Base-by-base conservation (phyloP, 129 eudicot species). In the sunflower (Helianthus annuus) region DNA sequence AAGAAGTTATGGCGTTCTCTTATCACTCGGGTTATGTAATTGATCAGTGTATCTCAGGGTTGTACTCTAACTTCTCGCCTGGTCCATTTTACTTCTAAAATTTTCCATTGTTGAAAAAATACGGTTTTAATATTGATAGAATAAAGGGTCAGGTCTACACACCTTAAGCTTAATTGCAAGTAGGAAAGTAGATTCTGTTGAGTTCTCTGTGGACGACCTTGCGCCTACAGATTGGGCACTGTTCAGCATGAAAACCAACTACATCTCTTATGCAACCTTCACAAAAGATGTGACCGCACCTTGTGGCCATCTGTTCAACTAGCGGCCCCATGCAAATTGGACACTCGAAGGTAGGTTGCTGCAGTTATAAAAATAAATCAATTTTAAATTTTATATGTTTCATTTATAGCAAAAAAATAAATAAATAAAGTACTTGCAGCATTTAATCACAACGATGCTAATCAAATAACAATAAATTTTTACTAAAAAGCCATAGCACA, bases 191-290 rank as follows among this genome's bases (percentile, higher is more conserved):
- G 52, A 88, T 57, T 75, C 88, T 70, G 60, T 68, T 10, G 42
- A 77, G 74, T 24, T 65, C 86, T 55, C 66, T 76, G 22, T 53
- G 27, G 49, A 29, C 73, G 58, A 79, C 34, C 67, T 62, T 79
- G 32, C 67, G 59, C 68, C 84, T 49, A 49, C 90, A 87, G 0
- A 83, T 71, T 32, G 90, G 94, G 46, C 94, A 82, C 48, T 82
- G 22, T 19, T 19, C 72, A 7, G 54, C 9, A 34, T 80, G 79
- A 56, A 15, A 36, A 38, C 45, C 60, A 69, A 80, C 48, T 39
- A 13, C 5, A 16, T 2, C 62, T 61, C 5, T 32, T 24, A 67
- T 67, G 58, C 72, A 67, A 51, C 45, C 0, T 46, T 19, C 8
- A 51, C 72, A 67, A 48, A 67, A 67, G 2, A 67, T 10, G 19